phyloP scores from a whole-genome alignment of 768 basidiomycete genomes.

The Mycena sanguinolenta region DNA sequence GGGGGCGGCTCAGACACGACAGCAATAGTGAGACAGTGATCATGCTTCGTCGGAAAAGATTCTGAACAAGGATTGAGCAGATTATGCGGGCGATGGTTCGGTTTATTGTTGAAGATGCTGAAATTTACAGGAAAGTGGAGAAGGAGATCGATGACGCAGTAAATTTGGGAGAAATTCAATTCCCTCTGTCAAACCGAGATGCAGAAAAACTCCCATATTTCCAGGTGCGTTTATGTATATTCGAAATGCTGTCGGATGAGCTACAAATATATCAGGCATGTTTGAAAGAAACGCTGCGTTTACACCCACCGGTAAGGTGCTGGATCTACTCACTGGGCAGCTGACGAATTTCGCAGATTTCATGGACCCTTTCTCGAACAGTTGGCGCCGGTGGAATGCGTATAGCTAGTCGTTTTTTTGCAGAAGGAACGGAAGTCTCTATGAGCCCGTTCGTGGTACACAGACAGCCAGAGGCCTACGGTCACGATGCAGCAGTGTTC shows the following conservation, averaged over 20 bases:
- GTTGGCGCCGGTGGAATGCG: conserved; percentile 3
- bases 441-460: conserved; percentile 31
- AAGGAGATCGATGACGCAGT: conserved; percentile 18
- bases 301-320: conserved; percentile 20
- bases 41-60: no score
- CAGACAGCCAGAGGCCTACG: conserved; percentile 14
- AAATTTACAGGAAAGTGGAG: conserved; percentile 14
- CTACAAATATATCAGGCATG: conserved; percentile 6
- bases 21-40: conserved; percentile 14
- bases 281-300: conserved; percentile 22
- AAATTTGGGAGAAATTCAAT: background rate
- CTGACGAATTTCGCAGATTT: background rate
- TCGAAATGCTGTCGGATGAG: no score
- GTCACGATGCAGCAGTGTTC: conserved; percentile 19
- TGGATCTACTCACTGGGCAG: no score
- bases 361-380: conserved; percentile 21
- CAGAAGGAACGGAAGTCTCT: conserved; percentile 23
- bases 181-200: conserved; percentile 20
- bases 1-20: no score
- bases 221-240: background rate
- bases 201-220: conserved; percentile 17
- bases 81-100: conserved; percentile 28
- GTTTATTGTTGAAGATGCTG: conserved; percentile 13
- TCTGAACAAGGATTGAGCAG: background rate
- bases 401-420: conserved; percentile 10